Evolutionary conservation across 768 basidiomycete species (phyloP), one percentile per base, ranked within the genome.

Genomic region (Pleurotus citrinopileatus): DNA sequence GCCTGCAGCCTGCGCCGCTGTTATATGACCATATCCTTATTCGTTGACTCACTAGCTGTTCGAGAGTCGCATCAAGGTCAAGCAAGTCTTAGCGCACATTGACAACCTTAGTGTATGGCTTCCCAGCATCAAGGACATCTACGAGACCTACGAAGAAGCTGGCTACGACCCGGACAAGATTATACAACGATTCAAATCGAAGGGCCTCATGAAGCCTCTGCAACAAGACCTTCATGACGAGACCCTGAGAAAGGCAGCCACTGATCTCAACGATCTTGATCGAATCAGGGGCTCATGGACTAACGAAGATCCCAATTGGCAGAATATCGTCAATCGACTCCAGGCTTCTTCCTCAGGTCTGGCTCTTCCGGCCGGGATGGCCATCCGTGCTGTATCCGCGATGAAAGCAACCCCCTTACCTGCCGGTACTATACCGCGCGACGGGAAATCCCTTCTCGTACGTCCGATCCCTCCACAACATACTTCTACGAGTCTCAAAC

Each of bases 111-210:
- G 29, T 20, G n/a, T 25, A 15, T 44, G 47, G 27, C 29, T 59
- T n/a, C 56, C 56, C 12, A 53, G 28, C 7, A 59, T 59, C 27
- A 47, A 40, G 40, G 56, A 27, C 10, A 54, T 59, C 27, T 59
- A 59, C 23, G 27, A 57, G 19, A 45, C 55, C 10, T 59, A 58
- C 43, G 58, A 59, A 48, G 56, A 59, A 17, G 36, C 28, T 15
- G 56, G 53, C 27, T 59, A 54, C 34, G 28, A 47, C 32, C 46
- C 57, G 23, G 58, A 59, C 7, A 42, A 55, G 52, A 59, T 59
- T 15, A 37, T 59, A 23, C 17, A 59, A 44, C 53, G 53, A 17
- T 53, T 59, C 28, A 59, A 53, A 38, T 34, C 42, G 9, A 54
- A 54, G 22, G 53, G 50, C 4, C 46, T 53, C n/a, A 40, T 47